Conservation (phyloP, 1,284 basidiomycete species). For the Abortiporus biennis region DNA sequence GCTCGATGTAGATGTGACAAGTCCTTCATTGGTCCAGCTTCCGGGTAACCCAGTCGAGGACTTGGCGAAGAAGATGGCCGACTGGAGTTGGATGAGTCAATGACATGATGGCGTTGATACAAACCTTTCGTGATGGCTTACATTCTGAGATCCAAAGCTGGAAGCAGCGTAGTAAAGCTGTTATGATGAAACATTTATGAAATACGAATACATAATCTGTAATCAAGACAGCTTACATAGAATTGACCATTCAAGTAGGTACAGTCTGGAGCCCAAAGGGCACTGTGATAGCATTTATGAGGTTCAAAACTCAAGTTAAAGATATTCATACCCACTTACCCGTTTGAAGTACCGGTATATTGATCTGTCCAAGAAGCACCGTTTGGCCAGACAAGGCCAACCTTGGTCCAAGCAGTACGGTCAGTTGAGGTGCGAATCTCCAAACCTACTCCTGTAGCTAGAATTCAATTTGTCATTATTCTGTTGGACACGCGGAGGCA, state of each 20-base stretch:
- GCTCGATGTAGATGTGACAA: slow-evolving; percentile 38
- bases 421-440: slow-evolving; percentile 48
- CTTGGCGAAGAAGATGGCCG: slow-evolving; percentile 44
- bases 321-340: slow-evolving; percentile 22
- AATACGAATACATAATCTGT: slow-evolving; percentile 1
- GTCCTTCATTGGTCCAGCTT: slow-evolving; percentile 40
- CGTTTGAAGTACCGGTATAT: slow-evolving; percentile 44
- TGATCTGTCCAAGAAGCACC: slow-evolving; percentile 43
- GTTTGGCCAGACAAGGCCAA: slow-evolving; percentile 44
- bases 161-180: slow-evolving; percentile 41
- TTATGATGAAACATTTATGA: background rate
- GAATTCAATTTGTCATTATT: background rate
- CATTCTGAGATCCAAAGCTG: slow-evolving; percentile 43
- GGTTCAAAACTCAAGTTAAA: background rate
- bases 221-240: slow-evolving; percentile 26
- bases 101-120: background rate
- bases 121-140: slow-evolving; percentile 20
- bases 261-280: slow-evolving; percentile 51
- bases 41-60: slow-evolving; percentile 41
- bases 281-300: slow-evolving; percentile 17
- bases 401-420: slow-evolving; percentile 40
- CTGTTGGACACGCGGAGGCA: too few relatives aligned
- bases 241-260: slow-evolving; percentile 38
- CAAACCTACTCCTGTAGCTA: slow-evolving; percentile 42
- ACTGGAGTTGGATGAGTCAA: slow-evolving; percentile 23